Conservation (phyloP, 202 grass and related monocot species). For the Saccharum hybrid region DNA sequence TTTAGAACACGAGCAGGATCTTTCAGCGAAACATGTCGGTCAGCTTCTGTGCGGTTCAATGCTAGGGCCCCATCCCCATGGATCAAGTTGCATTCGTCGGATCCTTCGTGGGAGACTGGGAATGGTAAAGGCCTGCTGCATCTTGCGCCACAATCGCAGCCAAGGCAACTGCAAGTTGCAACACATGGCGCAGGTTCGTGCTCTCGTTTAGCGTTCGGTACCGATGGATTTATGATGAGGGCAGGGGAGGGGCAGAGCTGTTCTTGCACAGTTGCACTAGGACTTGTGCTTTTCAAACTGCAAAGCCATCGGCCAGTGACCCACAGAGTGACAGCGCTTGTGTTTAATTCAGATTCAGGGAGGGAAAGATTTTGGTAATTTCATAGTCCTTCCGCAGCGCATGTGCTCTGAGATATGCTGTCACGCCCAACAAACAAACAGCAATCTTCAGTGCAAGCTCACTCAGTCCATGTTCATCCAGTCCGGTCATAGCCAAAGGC, state of each 20-base stretch:
- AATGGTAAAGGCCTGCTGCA: too few relatives aligned
- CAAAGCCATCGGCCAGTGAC: too few relatives aligned
- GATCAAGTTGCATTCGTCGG: too few relatives aligned
- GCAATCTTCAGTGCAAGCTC: background rate
- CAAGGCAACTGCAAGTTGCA: background rate
- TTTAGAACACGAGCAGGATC: background rate
- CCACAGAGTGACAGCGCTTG: too few relatives aligned
- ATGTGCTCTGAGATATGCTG: background rate
- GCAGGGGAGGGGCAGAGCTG: background rate
- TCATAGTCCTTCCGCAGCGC: background rate
- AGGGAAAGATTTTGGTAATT: background rate
- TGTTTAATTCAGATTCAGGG: background rate
- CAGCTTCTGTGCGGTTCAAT: conserved; percentile 32
- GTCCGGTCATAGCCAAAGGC: too few relatives aligned
- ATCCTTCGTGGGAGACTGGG: too few relatives aligned
- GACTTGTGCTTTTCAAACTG: background rate
- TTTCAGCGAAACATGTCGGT: conserved; percentile 1
- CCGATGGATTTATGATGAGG: background rate
- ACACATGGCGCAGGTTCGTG: background rate
- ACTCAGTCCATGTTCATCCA: too few relatives aligned
- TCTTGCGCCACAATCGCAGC: too few relatives aligned
- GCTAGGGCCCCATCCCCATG: conserved; percentile 4
- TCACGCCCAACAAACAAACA: background rate
- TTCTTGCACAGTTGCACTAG: background rate
- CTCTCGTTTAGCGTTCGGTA: too few relatives aligned